phyloP scores from a whole-genome alignment of 371 early-diverging fungal genomes.

The Mortierella sp. region DNA sequence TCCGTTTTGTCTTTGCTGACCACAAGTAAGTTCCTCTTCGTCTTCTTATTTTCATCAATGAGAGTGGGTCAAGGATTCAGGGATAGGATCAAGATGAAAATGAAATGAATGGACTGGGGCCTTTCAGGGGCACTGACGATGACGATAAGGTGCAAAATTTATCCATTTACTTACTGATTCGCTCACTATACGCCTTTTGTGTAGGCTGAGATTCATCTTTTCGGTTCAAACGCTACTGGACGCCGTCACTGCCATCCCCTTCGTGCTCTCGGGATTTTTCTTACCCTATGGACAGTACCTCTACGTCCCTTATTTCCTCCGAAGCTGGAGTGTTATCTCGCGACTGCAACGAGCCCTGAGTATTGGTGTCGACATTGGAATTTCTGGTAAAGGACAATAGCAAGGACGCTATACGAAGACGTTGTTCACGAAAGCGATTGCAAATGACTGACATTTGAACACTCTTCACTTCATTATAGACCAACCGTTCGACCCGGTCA shows the following conservation, averaged over 20 bases:
- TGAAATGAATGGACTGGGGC: neutral
- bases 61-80: neutral
- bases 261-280: constrained; percentile 63
- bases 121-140: neutral
- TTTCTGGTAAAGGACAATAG: constrained; percentile 53
- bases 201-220: constrained; percentile 55
- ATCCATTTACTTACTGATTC: neutral
- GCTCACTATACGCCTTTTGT: neutral
- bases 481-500: constrained; percentile 69
- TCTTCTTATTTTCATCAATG: constrained; percentile 29
- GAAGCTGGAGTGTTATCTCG: constrained; percentile 70
- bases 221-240: constrained; percentile 68
- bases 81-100: neutral
- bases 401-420: too few species aligned
- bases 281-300: constrained; percentile 66
- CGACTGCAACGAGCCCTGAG: constrained; percentile 72
- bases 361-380: constrained; percentile 67
- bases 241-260: constrained; percentile 66
- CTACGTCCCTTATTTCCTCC: constrained; percentile 75
- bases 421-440: neutral
- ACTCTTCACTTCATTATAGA: constrained; percentile 20
- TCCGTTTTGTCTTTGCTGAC: constrained; percentile 62
- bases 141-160: neutral
- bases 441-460: neutral
- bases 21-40: constrained; percentile 51